Conservation (phyloP, 2,329 filamentous ascomycete species). For the Xylaria sp. region DNA sequence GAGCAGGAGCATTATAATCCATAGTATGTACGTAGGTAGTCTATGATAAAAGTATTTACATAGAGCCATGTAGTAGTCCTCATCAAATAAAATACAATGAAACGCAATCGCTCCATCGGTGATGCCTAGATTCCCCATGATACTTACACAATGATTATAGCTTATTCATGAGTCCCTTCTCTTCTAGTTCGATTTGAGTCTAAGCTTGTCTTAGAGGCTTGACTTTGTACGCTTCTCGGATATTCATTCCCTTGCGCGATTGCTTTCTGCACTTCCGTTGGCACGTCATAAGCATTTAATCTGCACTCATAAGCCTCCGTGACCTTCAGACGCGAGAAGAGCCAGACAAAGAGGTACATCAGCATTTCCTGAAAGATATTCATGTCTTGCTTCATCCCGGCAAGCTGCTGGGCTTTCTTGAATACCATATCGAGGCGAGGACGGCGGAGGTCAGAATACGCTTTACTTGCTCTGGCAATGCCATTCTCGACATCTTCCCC, state of each 20-base stretch:
- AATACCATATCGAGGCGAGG: constrained; percentile 26
- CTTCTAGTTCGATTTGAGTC: too few relatives aligned
- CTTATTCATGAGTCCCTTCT: too few relatives aligned
- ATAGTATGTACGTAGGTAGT: too few relatives aligned
- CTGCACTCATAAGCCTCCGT: constrained; percentile 14
- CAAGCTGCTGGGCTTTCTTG: constrained; percentile 27
- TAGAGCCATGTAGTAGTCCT: too few relatives aligned
- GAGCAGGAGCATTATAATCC: too few relatives aligned
- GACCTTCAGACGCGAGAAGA: constrained; percentile 14
- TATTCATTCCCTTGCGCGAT: background rate
- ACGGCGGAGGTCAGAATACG: constrained; percentile 25
- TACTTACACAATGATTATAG: too few relatives aligned
- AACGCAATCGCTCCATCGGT: too few relatives aligned
- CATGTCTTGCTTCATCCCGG: constrained; percentile 29
- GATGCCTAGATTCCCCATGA: too few relatives aligned
- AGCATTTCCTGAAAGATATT: constrained; percentile 21
- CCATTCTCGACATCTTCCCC: background rate
- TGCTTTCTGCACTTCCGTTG: constrained; percentile 19
- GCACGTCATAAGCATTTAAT: constrained; percentile 25
- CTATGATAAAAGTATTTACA: too few relatives aligned
- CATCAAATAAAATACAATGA: too few relatives aligned
- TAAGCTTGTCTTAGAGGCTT: too few relatives aligned
- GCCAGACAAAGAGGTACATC: constrained; percentile 28
- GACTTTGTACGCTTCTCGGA: too few relatives aligned
- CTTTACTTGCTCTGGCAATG: constrained; percentile 3